Evolutionary conservation across 371 early-diverging fungal species (phyloP), one percentile per base, ranked within the genome.

Genomic region (Zancudomyces culisetae): DNA sequence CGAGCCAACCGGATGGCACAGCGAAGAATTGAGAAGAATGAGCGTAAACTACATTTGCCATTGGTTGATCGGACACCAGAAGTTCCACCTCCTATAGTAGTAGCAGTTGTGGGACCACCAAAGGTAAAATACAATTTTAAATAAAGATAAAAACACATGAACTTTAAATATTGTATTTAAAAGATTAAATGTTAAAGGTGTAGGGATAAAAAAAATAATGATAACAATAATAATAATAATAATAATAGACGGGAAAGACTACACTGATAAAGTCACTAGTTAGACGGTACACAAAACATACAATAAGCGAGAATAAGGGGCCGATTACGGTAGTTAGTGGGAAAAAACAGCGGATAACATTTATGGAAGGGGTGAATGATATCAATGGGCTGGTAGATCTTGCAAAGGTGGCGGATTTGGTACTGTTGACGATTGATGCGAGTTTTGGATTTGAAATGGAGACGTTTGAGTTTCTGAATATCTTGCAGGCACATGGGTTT

Each of bases 391-490:
- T 98, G 87, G 89, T 98, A 50, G 99, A 99, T 69, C 71, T 91
- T 22, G 91, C 90, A 46, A 99, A 99, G 69, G 76, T 98, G 22
- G 92, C 95, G 0, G 99, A 99, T 70, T 64, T 98, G 52, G 90
- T 98, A 1, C 75, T 99, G 35, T 70, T 99, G 51, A 70, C 86
- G 61, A 86, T 99, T 55, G 95, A 98, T 64, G 96, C 94, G 3
- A 83, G 82, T 60, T 95, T 85, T 64, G 98, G 98, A 26, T 87
- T 99, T 68, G 98, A 98, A 69, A 98, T 96, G 95, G 98, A 98
- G 78, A 97, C 97, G 0, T 97, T 99, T 60, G 99, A 99, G 75
- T 96, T 94, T 67, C 72, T 99, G 27, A 96, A 93, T 64, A 79
- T 99, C 53, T 72, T 98, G 28, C 98, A 96, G 61, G 78, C 87